These are phyloP conservation scores for Fermentozyma sake DNA, from an alignment of 1,139 yeast genomes.

Conservation along the genomic window DNA sequence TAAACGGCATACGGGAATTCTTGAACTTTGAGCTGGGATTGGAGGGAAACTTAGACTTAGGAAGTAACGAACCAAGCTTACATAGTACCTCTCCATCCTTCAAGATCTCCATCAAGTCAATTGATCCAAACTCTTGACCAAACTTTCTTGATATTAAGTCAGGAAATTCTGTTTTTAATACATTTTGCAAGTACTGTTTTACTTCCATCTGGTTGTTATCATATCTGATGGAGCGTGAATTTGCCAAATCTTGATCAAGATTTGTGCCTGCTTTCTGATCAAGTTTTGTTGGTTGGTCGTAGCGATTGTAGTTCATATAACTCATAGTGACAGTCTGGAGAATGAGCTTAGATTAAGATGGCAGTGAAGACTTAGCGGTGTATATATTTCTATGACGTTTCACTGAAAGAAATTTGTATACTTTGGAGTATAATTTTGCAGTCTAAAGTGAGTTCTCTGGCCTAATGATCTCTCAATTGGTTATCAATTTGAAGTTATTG, in stretches of 20 bases:
- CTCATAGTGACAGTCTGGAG: conserved; percentile 4
- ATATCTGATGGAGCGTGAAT: conserved; percentile 47
- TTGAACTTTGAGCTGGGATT: conserved; percentile 44
- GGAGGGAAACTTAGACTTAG: conserved; percentile 24
- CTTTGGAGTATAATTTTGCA: no score
- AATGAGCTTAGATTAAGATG: no score
- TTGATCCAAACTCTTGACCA: conserved; percentile 15
- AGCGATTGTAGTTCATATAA: conserved; percentile 11
- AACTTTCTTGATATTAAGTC: conserved; percentile 7
- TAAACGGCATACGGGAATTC: conserved; percentile 73
- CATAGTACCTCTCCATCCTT: conserved; percentile 69
- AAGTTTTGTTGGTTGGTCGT: conserved; percentile 7
- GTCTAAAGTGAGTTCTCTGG: no score
- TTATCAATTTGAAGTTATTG: no score
- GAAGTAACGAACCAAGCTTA: conserved; percentile 35
- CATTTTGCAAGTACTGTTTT: conserved; percentile 34
- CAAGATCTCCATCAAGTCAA: conserved; percentile 44
- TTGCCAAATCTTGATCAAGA: conserved; percentile 52
- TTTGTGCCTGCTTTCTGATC: conserved; percentile 39
- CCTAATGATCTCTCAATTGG: no score
- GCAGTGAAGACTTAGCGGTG: no score
- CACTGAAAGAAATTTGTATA: no score
- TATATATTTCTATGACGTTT: no score
- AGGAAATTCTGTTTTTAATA: conserved; percentile 6
- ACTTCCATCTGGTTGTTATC: conserved; percentile 42